Percentiles rank a stretch among this genome's conserved stretches.
phyloP scores from a whole-genome alignment of 805 yeast species.

The Myxozyma vanderwaltii region DNA sequence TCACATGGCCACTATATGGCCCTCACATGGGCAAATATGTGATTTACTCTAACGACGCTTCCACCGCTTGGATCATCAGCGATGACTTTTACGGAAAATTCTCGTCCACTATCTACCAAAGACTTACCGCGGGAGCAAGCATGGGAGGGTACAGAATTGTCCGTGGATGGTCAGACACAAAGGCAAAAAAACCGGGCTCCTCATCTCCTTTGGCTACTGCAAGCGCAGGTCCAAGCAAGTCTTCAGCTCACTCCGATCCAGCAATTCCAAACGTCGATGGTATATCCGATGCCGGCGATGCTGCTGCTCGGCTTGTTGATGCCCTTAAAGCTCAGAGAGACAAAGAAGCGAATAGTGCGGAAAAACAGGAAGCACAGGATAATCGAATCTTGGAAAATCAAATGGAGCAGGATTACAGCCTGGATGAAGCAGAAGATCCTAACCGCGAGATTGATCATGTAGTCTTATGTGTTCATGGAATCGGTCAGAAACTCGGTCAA shows the following conservation, averaged over 20 bases:
- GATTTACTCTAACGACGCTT: constrained; percentile 32
- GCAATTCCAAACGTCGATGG: background rate
- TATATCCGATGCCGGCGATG: background rate
- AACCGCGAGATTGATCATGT: constrained; percentile 57
- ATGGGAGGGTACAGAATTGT: constrained; percentile 37
- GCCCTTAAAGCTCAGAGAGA: background rate
- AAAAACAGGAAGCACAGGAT: constrained; percentile 20
- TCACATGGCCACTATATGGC: constrained; percentile 35
- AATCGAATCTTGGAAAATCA: constrained; percentile 31
- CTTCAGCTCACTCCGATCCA: background rate
- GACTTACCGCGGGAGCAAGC: constrained; percentile 34
- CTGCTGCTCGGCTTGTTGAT: constrained; percentile 5
- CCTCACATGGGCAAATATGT: constrained; percentile 36
- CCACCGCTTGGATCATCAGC: constrained; percentile 36
- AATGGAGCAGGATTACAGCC: constrained; percentile 39
- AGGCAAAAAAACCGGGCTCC: constrained; percentile 2
- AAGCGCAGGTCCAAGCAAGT: background rate
- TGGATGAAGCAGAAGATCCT: constrained; percentile 24
- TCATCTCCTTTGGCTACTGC: constrained; percentile 1
- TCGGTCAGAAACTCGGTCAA: constrained; percentile 84
- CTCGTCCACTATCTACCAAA: constrained; percentile 29
- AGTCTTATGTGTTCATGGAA: constrained; percentile 90
- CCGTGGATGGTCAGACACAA: constrained; percentile 36
- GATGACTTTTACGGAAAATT: constrained; percentile 36
- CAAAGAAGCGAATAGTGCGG: constrained; percentile 1